Evolutionary conservation across 352 stramenopile species (phyloP).

Genomic region (Pythium aquatile): DNA sequence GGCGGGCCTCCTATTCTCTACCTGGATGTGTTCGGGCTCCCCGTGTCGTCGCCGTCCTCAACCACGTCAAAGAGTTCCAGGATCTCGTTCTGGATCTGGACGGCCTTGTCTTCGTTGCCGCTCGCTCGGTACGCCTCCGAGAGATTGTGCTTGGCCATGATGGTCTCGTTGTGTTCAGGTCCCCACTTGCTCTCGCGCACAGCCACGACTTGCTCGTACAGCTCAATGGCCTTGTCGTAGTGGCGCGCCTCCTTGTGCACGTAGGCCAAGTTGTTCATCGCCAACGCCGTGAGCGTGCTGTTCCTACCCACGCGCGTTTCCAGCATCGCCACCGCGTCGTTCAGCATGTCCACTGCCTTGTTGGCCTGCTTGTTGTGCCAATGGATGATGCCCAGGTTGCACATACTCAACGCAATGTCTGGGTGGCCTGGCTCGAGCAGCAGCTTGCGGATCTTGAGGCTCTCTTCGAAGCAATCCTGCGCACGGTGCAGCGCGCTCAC

Average conservation of each 20-base stretch:
- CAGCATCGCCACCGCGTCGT: conserved; percentile 57
- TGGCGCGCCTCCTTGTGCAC: conserved; percentile 74
- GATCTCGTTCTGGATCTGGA: conserved; percentile 80
- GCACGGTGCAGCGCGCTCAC: conserved; percentile 61
- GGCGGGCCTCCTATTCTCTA: neutral
- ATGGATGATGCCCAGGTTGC: conserved; percentile 78
- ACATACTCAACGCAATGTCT: conserved; percentile 80
- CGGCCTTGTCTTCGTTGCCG: conserved; percentile 74
- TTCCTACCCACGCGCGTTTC: conserved; percentile 54
- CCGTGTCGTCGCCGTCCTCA: neutral
- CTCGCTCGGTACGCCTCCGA: conserved; percentile 73
- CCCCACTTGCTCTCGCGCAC: conserved; percentile 66
- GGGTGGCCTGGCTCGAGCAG: conserved; percentile 75
- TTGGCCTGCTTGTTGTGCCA: conserved; percentile 80
- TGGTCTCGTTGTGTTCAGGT: conserved; percentile 70
- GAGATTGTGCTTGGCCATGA: conserved; percentile 82
- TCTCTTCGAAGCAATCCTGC: conserved; percentile 78
- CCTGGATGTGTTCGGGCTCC: neutral
- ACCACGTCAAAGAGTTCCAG: conserved; percentile 64
- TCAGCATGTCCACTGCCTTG: conserved; percentile 60
- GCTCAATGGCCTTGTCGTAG: conserved; percentile 60
- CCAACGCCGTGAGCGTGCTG: conserved; percentile 67
- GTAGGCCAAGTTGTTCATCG: conserved; percentile 84
- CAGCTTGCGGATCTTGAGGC: conserved; percentile 64
- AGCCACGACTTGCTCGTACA: conserved; percentile 69